Base-by-base conservation (phyloP, 352 stramenopile genomes). In the Pythium angustatum region DNA sequence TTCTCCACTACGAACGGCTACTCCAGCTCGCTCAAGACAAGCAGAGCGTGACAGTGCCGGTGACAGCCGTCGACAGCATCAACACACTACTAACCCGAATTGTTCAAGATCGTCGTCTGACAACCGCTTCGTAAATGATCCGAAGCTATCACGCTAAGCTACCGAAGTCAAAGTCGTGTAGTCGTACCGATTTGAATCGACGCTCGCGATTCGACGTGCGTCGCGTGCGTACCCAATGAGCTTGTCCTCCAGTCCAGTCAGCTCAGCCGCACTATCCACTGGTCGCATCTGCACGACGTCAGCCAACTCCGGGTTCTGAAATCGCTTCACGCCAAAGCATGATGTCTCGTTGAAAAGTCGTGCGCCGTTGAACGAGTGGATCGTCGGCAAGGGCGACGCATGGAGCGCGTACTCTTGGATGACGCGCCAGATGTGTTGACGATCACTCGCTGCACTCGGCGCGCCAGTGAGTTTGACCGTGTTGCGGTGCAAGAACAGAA, bases 341-440 rank as follows among this genome's bases (percentile, higher is more conserved):
- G 82, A 89, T 12, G 71, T 80, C 66, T 88, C 64, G 31, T 87
- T 87, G 55, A 91, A 91, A 3, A 91, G 58, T 44, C 73, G 80
- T 2, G 75, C 49, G 26, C 81, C 79, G 33, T 78, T 88, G 43
- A 81, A 90, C 9, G 79, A 88, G 43, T 79, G 68, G 22, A 90
- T 78, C 38, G 64, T 74, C 11, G 77, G 72, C 28, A 64, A 72
- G 10, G 77, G 72, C 3, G 40, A 52, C 19, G 22, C 24, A 8
- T 53, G n/a, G 3, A 22, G 51, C 33, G 66, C 52, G 41, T 72
- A 69, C 47, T 88, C 75, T 64, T 90, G 77, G 26, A 90, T 47
- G 21, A 47, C 52, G 2, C 75, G 55, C 81, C 81, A 90, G 31
- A 88, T 70, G 0, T 49, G 63, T n/a, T 33, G 55, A 19, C 14